Percentiles rank a stretch among this genome's conserved stretches.
These are phyloP conservation scores for Suillus variegatus DNA, from an alignment of 768 basidiomycete genomes.

Conservation along the genomic window DNA sequence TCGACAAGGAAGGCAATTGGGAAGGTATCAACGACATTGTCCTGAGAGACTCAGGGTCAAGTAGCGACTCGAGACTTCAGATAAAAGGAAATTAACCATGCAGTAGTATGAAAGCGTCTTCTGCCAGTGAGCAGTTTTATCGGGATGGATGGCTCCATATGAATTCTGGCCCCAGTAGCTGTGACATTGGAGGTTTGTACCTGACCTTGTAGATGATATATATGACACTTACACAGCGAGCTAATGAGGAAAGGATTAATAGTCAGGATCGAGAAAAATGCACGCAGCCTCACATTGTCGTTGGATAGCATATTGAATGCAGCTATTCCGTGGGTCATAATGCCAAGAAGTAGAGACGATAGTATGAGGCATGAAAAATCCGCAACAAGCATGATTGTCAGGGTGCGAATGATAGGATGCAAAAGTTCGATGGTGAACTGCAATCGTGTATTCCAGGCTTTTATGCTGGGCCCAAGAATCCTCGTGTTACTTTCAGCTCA, in stretches of 20 bases:
- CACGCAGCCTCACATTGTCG: conserved; percentile 22
- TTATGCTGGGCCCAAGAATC: background rate
- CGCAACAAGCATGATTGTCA: background rate
- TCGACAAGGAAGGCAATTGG: conserved; percentile 63
- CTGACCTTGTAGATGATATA: background rate
- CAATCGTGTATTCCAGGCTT: background rate
- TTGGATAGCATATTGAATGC: conserved; percentile 29
- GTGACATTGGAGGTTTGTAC: background rate
- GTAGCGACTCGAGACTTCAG: background rate
- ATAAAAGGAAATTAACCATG: conserved; percentile 11
- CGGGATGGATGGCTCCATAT: conserved; percentile 53
- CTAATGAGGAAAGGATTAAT: conserved; percentile 8
- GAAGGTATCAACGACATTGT: conserved; percentile 56
- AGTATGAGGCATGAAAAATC: background rate
- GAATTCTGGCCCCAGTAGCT: conserved; percentile 60
- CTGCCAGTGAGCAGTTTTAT: conserved; percentile 33
- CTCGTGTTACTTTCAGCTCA: background rate
- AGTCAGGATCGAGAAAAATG: background rate
- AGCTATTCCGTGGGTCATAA: background rate
- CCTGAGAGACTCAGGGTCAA: conserved; percentile 32
- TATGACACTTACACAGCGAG: conserved; percentile 24
- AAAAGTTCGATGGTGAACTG: background rate
- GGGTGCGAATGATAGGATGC: background rate
- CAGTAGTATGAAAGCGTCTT: conserved; percentile 35
- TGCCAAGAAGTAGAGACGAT: background rate